Evolutionary conservation across 192 early-diverging fungal genomes (phyloP).

Genomic region (Coemansia sp.): DNA sequence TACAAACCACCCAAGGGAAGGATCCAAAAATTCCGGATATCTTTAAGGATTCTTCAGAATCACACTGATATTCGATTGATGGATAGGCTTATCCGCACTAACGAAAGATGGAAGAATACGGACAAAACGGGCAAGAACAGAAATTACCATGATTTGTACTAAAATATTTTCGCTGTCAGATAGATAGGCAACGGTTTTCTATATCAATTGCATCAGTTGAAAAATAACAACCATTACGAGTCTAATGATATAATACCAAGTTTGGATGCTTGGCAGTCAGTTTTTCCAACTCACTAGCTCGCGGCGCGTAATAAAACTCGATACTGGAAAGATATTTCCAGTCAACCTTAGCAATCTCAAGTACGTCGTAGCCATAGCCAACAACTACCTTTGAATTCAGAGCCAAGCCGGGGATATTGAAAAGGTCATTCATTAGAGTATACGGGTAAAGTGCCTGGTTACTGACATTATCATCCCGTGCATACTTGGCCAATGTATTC

Average conservation of each 20-base stretch:
- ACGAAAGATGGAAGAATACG: conserved; percentile 7
- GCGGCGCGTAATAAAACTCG: not conserved
- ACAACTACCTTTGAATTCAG: not conserved
- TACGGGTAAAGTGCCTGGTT: not conserved
- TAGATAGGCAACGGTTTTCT: no score
- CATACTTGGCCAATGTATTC: not conserved
- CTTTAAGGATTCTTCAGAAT: conserved; percentile 37
- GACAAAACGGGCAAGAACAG: not conserved
- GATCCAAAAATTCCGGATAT: conserved; percentile 22
- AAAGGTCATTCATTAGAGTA: not conserved
- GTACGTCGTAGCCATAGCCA: not conserved
- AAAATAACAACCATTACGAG: no score
- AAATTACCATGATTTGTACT: no score
- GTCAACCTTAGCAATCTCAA: not conserved
- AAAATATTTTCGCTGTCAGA: no score
- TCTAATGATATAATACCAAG: not conserved
- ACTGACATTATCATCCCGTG: not conserved
- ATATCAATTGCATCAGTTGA: not conserved
- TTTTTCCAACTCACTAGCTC: not conserved
- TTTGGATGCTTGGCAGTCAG: not conserved
- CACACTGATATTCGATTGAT: conserved; percentile 44
- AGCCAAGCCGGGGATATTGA: not conserved
- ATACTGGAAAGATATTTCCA: not conserved
- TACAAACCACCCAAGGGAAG: conserved; percentile 7
- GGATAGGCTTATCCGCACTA: conserved; percentile 35